Percentiles rank a stretch among this genome's conserved stretches.
Evolutionary conservation across 306 rosid species (phyloP).

Genomic region (Senna siamea): DNA sequence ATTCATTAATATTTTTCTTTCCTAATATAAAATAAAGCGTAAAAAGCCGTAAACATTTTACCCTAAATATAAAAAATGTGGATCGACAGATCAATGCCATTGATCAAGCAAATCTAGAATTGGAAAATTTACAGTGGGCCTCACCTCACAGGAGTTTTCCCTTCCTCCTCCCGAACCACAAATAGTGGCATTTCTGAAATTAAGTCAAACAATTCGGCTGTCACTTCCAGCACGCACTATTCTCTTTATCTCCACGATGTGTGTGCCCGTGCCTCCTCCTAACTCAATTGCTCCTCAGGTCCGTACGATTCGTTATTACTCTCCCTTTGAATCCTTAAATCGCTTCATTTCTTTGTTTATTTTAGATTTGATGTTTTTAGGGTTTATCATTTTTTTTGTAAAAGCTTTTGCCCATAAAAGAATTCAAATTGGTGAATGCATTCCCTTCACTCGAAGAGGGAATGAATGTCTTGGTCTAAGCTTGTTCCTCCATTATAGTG

Average conservation of each 20-base stretch:
- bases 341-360: background rate
- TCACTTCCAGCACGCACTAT: background rate
- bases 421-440: conserved; percentile 23
- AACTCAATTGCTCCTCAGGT: conserved; percentile 7
- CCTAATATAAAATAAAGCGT: too few relatives aligned
- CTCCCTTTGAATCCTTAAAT: background rate
- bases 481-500: too few relatives aligned
- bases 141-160: too few relatives aligned
- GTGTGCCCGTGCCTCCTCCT: background rate
- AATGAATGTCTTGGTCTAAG: conserved; percentile 3
- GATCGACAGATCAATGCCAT: too few relatives aligned
- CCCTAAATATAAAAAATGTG: too few relatives aligned
- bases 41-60: too few relatives aligned
- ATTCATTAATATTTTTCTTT: too few relatives aligned
- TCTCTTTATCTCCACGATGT: background rate
- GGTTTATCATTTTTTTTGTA: conserved; percentile 2
- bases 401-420: background rate
- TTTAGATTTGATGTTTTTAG: conserved; percentile 10
- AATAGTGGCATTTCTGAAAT: background rate
- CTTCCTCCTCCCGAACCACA: too few relatives aligned
- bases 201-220: background rate
- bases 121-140: too few relatives aligned
- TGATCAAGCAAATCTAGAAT: too few relatives aligned
- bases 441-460: background rate
- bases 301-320: background rate